These are phyloP conservation scores for Ogataea polymorpha DNA, from an alignment of 805 yeast species.

Conservation along the genomic window DNA sequence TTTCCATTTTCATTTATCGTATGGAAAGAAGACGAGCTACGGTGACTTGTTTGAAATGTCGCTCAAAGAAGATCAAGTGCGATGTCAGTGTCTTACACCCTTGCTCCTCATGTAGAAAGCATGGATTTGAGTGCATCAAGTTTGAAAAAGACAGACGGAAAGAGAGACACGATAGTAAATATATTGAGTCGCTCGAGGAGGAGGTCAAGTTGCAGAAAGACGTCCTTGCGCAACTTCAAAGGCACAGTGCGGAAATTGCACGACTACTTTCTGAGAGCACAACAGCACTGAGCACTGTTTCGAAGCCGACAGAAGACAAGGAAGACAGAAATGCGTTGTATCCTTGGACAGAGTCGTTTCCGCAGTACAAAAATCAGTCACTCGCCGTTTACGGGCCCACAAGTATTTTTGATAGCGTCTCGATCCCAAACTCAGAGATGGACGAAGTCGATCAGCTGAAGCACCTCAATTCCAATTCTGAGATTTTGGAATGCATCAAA, in stretches of 20 bases:
- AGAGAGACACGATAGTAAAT: conserved; percentile 15
- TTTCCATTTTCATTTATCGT: conserved; percentile 1
- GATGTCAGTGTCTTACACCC: conserved; percentile 13
- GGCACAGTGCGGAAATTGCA: not conserved
- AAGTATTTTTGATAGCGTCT: conserved; percentile 35
- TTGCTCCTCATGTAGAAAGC: conserved; percentile 20
- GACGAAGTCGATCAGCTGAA: conserved; percentile 18
- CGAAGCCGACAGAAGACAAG: not conserved
- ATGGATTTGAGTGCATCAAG: conserved; percentile 10
- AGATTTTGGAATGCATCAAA: conserved; percentile 18
- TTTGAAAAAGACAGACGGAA: conserved; percentile 16
- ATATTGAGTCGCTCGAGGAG: conserved; percentile 7
- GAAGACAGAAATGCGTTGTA: conserved; percentile 7
- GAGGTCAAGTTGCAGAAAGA: not conserved
- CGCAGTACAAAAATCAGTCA: conserved; percentile 13
- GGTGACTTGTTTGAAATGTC: conserved; percentile 22
- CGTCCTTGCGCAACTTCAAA: not conserved
- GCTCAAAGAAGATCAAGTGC: conserved; percentile 23
- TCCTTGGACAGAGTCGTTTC: conserved; percentile 20
- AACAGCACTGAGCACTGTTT: not conserved
- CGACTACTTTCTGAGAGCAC: no score
- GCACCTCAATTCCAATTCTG: conserved; percentile 32
- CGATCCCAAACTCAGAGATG: conserved; percentile 8
- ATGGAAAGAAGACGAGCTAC: conserved; percentile 8
- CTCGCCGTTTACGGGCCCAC: conserved; percentile 23